Percentiles rank a stretch among this genome's conserved stretches.
phyloP scores from a whole-genome alignment of 2,329 filamentous ascomycete species.

The Cercospora canescens region DNA sequence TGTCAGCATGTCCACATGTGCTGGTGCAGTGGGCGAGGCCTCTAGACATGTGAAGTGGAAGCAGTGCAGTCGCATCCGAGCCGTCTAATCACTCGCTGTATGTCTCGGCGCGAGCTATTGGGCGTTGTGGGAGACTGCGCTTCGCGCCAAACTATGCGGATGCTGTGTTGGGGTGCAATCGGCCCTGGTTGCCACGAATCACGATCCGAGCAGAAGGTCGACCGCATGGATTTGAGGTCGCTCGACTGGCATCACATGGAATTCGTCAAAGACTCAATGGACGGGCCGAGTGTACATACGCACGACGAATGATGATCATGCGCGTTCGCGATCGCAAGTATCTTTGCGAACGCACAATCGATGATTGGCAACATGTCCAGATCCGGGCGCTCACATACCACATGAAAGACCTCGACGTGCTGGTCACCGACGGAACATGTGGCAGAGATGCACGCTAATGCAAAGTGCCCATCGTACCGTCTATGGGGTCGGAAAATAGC shows the following conservation, averaged over 20 bases:
- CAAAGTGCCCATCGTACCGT: conserved; percentile 7
- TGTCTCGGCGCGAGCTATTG: conserved; percentile 1
- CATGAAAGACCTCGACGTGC: not conserved
- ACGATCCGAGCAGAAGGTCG: not conserved
- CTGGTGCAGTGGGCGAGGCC: not conserved
- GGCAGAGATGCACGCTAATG: conserved; percentile 16
- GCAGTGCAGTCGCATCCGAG: not conserved
- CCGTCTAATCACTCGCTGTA: not conserved
- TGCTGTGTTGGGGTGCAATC: not conserved
- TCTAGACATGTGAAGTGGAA: not conserved
- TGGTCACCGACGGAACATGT: conserved; percentile 1
- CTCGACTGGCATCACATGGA: not conserved
- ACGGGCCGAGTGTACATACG: not conserved
- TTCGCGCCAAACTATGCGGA: not conserved
- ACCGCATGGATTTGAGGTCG: not conserved
- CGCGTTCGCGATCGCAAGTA: not conserved
- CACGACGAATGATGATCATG: not conserved
- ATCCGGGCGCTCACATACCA: not conserved
- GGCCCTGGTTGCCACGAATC: not conserved
- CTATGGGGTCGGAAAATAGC: conserved; percentile 13
- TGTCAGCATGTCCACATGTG: conserved; percentile 5
- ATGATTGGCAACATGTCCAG: not conserved
- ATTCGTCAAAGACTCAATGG: not conserved
- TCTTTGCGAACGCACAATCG: not conserved
- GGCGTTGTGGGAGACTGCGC: not conserved